A percentile compares a stretch with the other conserved stretches of the same genome.
Evolutionary conservation across 1,284 basidiomycete genomes (phyloP).

Genomic region (Leccinum idahoense): DNA sequence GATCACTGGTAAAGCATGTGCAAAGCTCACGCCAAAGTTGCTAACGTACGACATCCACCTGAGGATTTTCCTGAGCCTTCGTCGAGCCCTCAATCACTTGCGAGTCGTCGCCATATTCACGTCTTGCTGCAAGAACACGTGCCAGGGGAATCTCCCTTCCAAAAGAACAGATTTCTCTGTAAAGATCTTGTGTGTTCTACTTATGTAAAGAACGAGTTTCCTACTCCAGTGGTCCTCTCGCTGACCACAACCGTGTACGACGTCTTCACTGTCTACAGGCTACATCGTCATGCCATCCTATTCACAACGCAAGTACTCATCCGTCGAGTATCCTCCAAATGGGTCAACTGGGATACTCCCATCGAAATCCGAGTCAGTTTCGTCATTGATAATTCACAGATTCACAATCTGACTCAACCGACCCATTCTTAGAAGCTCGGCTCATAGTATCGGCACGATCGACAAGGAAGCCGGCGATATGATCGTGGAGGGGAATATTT

Average conservation of each 20-base stretch:
- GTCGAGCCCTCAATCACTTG: conserved; percentile 48
- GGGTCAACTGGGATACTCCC: conserved; percentile 26
- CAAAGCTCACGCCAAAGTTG: conserved; percentile 80
- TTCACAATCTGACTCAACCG: neutral
- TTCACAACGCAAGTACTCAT: conserved; percentile 27
- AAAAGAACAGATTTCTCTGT: too few species aligned
- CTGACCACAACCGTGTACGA: neutral
- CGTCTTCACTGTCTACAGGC: neutral
- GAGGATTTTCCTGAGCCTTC: conserved; percentile 33
- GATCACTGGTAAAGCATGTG: conserved; percentile 75
- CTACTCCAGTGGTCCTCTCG: neutral
- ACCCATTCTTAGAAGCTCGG: conserved; percentile 20
- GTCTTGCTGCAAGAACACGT: conserved; percentile 85
- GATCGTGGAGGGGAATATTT: conserved; percentile 23
- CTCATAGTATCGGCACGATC: conserved; percentile 18
- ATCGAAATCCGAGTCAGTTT: conserved; percentile 17
- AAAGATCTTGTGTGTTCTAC: neutral
- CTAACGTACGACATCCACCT: conserved; percentile 50
- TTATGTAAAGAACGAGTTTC: conserved; percentile 1
- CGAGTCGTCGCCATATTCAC: conserved; percentile 62
- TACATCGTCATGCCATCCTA: conserved; percentile 5
- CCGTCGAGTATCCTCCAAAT: conserved; percentile 19
- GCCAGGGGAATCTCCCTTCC: conserved; percentile 37
- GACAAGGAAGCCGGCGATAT: conserved; percentile 21
- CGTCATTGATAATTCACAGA: neutral